Evolutionary conservation across 2,329 filamentous ascomycete genomes (phyloP), one percentile per base, ranked within the genome.

Genomic region (Penicillium hesseltinei): DNA sequence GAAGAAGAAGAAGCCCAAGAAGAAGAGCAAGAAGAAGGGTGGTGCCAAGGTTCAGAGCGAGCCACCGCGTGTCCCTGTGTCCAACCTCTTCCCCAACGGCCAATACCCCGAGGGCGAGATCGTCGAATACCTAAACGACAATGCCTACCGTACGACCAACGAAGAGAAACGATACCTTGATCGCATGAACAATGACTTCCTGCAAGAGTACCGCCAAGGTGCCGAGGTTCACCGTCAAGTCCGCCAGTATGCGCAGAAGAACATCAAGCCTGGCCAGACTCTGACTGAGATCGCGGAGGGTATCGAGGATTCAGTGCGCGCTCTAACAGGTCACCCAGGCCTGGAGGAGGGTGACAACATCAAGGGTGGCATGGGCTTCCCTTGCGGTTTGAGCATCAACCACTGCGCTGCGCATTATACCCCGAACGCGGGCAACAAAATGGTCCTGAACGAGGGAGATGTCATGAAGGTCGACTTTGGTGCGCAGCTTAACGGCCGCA

Each of bases 141-240:
- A 94, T 73, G 75, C 82, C 40, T 90, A 87, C 73, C 86, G 91
- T 56, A 94, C 89, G 4, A 95, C 91, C 13, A 86, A 81, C 73
- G 91, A 93, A 75, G 91, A 95, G 80, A 92, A 92, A 78, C 84
- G 90, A 52, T 86, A 93, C 69, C 81, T 92, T 53, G 89, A 92
- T 73, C 89, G 89, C 69, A 85, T 91, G 79, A 88, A 91, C 74
- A 86, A 84, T 66, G 88, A 92, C 62, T 92, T 91, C 78, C 76
- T 95, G 51, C 81, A 83, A 59, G 91, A 95, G 69, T 95, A 92
- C 73, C 87, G 91, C 60, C 84, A 92, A 68, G 91, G 86, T 46
- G 90, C 91, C n/a, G 91, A 95, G 76, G 85, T 91, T n/a, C 91
- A 96, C 74, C 86, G 91, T 56, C 89, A 95, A 72, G 91, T 94